Conservation (phyloP, 2,329 filamentous ascomycete species). For the Erysiphe pisi region DNA sequence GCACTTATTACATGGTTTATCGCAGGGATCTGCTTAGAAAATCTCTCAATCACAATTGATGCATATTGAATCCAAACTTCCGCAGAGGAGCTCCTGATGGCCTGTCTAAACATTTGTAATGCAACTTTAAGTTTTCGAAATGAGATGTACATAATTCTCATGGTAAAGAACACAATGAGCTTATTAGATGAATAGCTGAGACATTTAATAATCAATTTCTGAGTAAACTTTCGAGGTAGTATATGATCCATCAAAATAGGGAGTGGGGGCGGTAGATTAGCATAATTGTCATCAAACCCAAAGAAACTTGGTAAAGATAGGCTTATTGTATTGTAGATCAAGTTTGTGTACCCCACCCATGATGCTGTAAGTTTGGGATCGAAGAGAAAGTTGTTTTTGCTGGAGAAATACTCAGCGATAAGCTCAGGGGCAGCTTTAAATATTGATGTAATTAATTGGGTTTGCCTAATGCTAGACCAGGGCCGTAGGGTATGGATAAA, state of each 20-base stretch:
- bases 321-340: conserved; percentile 71
- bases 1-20: conserved; percentile 69
- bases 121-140: conserved; percentile 60
- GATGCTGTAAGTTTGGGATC: conserved; percentile 86
- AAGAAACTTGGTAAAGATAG: conserved; percentile 62
- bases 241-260: conserved; percentile 75
- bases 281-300: conserved; percentile 53
- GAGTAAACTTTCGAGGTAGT: conserved; percentile 68
- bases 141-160: conserved; percentile 65
- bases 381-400: conserved; percentile 68
- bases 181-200: conserved; percentile 65
- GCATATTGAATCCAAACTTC: conserved; percentile 59
- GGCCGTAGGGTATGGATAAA: conserved; percentile 72
- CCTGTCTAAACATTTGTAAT: conserved; percentile 39
- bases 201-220: conserved; percentile 68
- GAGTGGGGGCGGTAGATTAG: conserved; percentile 62
- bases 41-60: conserved; percentile 58
- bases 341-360: conserved; percentile 88
- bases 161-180: conserved; percentile 75
- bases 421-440: conserved; percentile 76
- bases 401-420: conserved; percentile 74
- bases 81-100: conserved; percentile 36
- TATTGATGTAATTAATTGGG: conserved; percentile 67
- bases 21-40: conserved; percentile 65
- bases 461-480: conserved; percentile 70